These are phyloP conservation scores for Amauroascus niger DNA, from an alignment of 2,329 filamentous ascomycete genomes.

Conservation along the genomic window DNA sequence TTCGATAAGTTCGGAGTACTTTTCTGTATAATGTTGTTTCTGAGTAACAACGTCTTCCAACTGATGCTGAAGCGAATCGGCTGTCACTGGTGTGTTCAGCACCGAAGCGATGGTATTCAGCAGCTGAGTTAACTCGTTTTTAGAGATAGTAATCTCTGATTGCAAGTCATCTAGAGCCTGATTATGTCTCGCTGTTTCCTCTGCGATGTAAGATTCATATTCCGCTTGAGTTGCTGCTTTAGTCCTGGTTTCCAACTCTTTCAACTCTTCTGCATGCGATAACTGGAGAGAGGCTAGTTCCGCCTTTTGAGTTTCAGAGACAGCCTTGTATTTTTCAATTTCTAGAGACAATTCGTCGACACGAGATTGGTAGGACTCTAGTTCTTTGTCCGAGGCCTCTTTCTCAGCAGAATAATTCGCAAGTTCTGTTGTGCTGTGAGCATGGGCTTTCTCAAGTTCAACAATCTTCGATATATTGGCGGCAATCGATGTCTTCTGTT, in stretches of 20 bases:
- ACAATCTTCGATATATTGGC: conserved; percentile 59
- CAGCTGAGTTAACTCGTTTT: conserved; percentile 55
- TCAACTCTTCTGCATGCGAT: conserved; percentile 41
- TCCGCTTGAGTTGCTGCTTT: conserved; percentile 31
- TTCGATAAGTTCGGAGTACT: conserved; percentile 35
- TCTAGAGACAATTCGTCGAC: conserved; percentile 49
- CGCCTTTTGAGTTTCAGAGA: conserved; percentile 46
- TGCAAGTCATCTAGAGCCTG: conserved; percentile 51
- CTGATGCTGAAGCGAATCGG: conserved; percentile 50
- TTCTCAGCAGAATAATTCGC: conserved; percentile 55
- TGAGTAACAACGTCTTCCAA: conserved; percentile 46
- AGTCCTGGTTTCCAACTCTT: conserved; percentile 31
- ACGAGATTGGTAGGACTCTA: conserved; percentile 35
- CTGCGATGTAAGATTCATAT: conserved; percentile 30
- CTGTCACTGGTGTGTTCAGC: conserved; percentile 42
- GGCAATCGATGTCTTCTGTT: conserved; percentile 66
- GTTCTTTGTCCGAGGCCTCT: conserved; percentile 45
- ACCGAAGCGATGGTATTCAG: conserved; percentile 48
- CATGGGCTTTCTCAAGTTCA: conserved; percentile 63
- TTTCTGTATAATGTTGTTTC: conserved; percentile 36
- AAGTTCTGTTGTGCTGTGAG: conserved; percentile 56
- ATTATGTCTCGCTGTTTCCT: conserved; percentile 53
- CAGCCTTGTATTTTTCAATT: conserved; percentile 47
- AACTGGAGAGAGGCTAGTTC: conserved; percentile 46
- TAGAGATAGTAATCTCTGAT: conserved; percentile 54